Evolutionary conservation across 2,329 filamentous ascomycete genomes (phyloP), one percentile per base, ranked within the genome.

Genomic region (Ceratocystis smalleyi): DNA sequence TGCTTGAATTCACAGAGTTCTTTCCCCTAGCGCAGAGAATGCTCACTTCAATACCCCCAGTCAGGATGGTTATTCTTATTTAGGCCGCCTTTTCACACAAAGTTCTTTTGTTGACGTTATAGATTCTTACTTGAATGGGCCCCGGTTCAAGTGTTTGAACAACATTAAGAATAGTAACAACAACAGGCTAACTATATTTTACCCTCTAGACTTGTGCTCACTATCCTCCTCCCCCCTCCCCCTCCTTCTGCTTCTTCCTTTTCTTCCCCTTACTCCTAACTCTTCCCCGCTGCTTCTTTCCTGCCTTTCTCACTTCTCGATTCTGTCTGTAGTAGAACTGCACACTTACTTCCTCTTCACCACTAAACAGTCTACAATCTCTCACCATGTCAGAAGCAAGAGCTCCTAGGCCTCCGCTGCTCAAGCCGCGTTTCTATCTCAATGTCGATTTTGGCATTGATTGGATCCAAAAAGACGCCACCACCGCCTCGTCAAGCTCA

Each of bases 361-460:
- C 35, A 40, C 35, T 40, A 40, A 40, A 5, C 35, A 15, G 35
- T 12, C 35, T 40, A 40, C 12, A 40, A 40, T 22, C 8, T 22
- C 7, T 22, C 51, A 55, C 8, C 2, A 55, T 55, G 51, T 55
- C 51, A 32, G 51, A 32, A 32, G 3, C 27, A 30, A 32, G 51
- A 55, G 51, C 51, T 24, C 51, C 51, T 17, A 55, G 17, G 19
- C 51, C 51, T 12, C 51, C 51, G 27, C 3, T 55, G 22, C 67
- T 70, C 35, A 68, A 71, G 62, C 70, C 71, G 55, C 67, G 67
- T 45, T 72, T 81, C 63, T 81, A 79, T 65, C 71, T 81, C 8
- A 77, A 79, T 64, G 71, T 82, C 66, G 79, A 80, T 69, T 79
- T 81, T 66, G 78, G 79, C 35, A 71, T 82, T 27, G 79, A 79